Conservation (phyloP, 805 yeast genomes). For the Metschnikowia borealis region DNA sequence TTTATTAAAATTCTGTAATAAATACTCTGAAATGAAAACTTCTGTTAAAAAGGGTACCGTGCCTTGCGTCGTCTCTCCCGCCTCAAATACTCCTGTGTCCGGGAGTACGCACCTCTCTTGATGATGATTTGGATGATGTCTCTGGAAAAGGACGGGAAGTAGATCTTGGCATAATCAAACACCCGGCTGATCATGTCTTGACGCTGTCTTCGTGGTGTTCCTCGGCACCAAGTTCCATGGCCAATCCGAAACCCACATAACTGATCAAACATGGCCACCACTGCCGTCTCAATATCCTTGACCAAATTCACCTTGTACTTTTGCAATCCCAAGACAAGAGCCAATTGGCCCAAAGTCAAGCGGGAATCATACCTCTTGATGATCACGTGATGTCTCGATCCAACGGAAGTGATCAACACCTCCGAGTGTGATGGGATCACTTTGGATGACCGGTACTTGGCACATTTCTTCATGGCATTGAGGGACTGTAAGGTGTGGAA, state of each 20-base stretch:
- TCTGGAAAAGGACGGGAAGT: slow-evolving; percentile 48
- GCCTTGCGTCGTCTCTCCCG: slow-evolving; percentile 10
- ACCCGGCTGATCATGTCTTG: slow-evolving; percentile 45
- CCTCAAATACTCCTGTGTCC: slow-evolving; percentile 15
- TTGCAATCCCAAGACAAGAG: slow-evolving; percentile 12
- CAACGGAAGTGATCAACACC: background rate
- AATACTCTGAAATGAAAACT: too few species aligned
- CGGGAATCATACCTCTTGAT: slow-evolving; percentile 13
- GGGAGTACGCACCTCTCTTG: slow-evolving; percentile 70
- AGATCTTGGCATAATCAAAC: slow-evolving; percentile 41
- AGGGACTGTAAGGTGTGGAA: slow-evolving; percentile 6
- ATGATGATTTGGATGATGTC: slow-evolving; percentile 65
- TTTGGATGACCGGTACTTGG: slow-evolving; percentile 4
- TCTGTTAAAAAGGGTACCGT: slow-evolving; percentile 5
- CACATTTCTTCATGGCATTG: slow-evolving; percentile 1
- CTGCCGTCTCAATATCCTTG: slow-evolving; percentile 48
- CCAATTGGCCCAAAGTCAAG: slow-evolving; percentile 13
- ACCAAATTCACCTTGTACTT: slow-evolving; percentile 48
- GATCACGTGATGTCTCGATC: background rate
- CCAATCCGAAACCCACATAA: slow-evolving; percentile 72
- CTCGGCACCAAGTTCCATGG: slow-evolving; percentile 79
- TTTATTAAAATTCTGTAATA: too few species aligned
- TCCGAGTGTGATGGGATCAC: background rate
- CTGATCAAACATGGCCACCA: slow-evolving; percentile 49
- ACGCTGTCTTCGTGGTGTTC: slow-evolving; percentile 56